Evolutionary conservation across 2,329 filamentous ascomycete species (phyloP), one percentile per base, ranked within the genome.

Genomic region (Colletotrichum coccodes): DNA sequence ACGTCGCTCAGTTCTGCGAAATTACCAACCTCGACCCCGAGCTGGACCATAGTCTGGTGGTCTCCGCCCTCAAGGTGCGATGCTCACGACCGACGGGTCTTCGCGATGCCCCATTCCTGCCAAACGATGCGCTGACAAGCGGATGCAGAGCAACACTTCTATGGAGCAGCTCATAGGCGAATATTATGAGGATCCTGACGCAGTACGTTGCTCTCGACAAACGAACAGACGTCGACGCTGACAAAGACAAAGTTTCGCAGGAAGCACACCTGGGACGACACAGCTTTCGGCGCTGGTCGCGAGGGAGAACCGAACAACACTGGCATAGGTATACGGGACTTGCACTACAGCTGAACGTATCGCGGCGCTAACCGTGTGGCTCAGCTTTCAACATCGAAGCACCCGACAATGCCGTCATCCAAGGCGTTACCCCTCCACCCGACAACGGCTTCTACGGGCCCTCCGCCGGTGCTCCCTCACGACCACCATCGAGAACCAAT

Each of bases 401-500:
- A 8, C 79, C 85, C 72, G 82, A 84, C 64, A 78, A 77, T 68
- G 75, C 75, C 40, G 74, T 84, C 40, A 81, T 86, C 36, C 81
- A 84, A 49, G 83, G 83, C 23, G 76, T 82, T 12, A 79, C 83
- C 7, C 80, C 83, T 38, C 79, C 79, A 2, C 75, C 76, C 14
- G 80, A 81, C 42, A 76, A 78, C 52, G 46, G 42, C 42, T 83
- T 84, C 65, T 59, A 71, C 57, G 61, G 68, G 32, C 57, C 60
- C 14, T 80, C 79, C 40, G 78, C 79, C 9, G 81, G 80, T 32
- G 85, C 86, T 6, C 87, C 87, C 0, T 90, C 89, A 21, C 83
- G 89, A 64, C 89, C 89, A n/a, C 89, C 89, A 1, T 91, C 89
- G 26, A 81, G 89, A 76, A 82, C 85, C 50, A 87, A 86, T 68